Evolutionary conservation across 1,284 basidiomycete genomes (phyloP), one percentile per base, ranked within the genome.

Genomic region (Apiotrichum sp.): DNA sequence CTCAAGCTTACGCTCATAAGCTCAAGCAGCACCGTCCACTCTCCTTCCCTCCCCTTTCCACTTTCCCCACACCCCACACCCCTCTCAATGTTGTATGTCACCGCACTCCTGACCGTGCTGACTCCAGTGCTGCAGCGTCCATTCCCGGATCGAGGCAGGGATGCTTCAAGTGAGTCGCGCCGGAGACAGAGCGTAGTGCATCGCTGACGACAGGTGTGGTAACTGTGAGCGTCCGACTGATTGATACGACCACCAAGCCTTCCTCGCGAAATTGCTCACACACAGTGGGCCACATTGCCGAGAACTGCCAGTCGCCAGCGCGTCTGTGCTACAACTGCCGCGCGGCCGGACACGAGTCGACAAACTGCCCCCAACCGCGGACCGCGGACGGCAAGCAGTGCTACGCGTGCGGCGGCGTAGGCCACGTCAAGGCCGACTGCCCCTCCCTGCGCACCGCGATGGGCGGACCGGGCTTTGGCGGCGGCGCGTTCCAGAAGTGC

Each of bases 291-390:
- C 90, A 93, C 77, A 87, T 92, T 69, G 90, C 90, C 65, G 89
- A 89, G 79, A 87, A 86, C 69, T 93, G 90, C 75, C 82, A 88
- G 53, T 88, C 87, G 61, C 86, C 87, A 66, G 84, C 87, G 72
- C 84, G 89, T 64, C 83, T 93, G 59, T 93, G 90, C 79, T 93
- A 91, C 80, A 93, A 93, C 75, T 93, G 90, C 75, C 84, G 86
- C 65, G 86, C 88, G 74, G 87, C 89, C 13, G 90, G 89, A 31
- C 91, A 93, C 71, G 90, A 93, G 78, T 89, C 87, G 40, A 86
- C 86, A 60, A 84, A 86, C 57, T 95, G 91, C 75, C 87, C 89
- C 46, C 84, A 84, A 66, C 90, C 89, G 50, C 83, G 89, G 62
- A 86, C 84, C 29, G 81, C 81, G 47, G 81, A 83, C 57, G 82